Evolutionary conservation across 352 stramenopile species (phyloP), one percentile per base, ranked within the genome.

Genomic region (Phytophthora sp.): DNA sequence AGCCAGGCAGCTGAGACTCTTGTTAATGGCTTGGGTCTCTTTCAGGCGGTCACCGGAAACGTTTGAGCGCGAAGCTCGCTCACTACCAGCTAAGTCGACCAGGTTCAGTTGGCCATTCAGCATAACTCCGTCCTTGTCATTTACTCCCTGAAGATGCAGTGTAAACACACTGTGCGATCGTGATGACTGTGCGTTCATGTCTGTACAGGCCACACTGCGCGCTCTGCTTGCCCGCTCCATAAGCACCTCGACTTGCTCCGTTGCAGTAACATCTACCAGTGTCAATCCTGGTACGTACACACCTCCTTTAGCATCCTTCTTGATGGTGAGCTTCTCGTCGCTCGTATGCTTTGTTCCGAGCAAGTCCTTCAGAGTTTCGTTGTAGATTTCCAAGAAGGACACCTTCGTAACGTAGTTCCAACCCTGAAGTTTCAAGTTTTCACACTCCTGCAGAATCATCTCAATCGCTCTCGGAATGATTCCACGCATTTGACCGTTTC

Each of bases 311-410:
- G 65, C 48, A 49, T 92, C 79, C 64, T 91, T 91, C 59, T 92
- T 91, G 52, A 94, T 91, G 24, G 43, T 62, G 17, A 92, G 66
- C 31, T 84, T 80, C 18, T 87, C 85, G 42, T 78, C 67, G 8
- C 15, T 44, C 17, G 73, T 75, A n/a, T 77, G 70, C 54, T 84
- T 87, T 5, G 72, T 77, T 1, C 80, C 84, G 9, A 99, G 91
- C n/a, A 99, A 68, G 71, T 99, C 98, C 28, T 93, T 92, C 13
- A 99, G 76, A 9, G 92, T 92, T 73, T 99, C 98, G 69, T 99
- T 99, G 87, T 99, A 99, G 52, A 99, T 99, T 84, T 99, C 98
- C 27, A 99, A 69, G 69, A 99, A 99, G 0, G 94, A 98, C 6
- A 98, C 97, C 64, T 96, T 89, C 26, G 99, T 89, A 1, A 76